phyloP scores from a whole-genome alignment of 2,329 filamentous ascomycete genomes.

The Cercospora sp. region DNA sequence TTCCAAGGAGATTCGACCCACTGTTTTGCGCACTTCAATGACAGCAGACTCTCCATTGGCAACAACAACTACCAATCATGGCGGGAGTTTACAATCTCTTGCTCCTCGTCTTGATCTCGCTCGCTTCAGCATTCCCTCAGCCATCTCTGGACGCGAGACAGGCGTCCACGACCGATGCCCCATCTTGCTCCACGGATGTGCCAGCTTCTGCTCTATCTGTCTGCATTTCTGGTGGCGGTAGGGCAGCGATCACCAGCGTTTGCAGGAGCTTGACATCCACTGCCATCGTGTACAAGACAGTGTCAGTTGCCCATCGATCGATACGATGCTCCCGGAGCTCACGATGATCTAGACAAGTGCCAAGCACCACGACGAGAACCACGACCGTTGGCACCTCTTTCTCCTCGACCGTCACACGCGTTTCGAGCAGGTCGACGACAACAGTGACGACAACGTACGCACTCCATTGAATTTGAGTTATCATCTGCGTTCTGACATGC shows the following conservation, averaged over 20 bases:
- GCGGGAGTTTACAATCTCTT: background rate
- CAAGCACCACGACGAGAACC: background rate
- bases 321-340: background rate
- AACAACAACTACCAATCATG: background rate
- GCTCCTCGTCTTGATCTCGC: background rate
- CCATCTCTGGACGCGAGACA: slow-evolving; percentile 2
- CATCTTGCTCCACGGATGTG: background rate
- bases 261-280: slow-evolving; percentile 7
- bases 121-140: slow-evolving; percentile 4
- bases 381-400: slow-evolving; percentile 5
- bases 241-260: slow-evolving; percentile 1
- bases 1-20: background rate
- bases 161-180: background rate
- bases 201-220: background rate
- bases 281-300: background rate
- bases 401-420: background rate
- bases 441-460: slow-evolving; percentile 1
- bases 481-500: background rate
- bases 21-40: background rate
- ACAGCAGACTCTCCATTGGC: background rate
- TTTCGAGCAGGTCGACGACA: background rate
- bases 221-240: slow-evolving; percentile 7
- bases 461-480: background rate
- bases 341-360: background rate
- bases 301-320: background rate